These are phyloP conservation scores for Pseudomassariella vexata DNA, from an alignment of 2,329 filamentous ascomycete genomes.

Conservation along the genomic window DNA sequence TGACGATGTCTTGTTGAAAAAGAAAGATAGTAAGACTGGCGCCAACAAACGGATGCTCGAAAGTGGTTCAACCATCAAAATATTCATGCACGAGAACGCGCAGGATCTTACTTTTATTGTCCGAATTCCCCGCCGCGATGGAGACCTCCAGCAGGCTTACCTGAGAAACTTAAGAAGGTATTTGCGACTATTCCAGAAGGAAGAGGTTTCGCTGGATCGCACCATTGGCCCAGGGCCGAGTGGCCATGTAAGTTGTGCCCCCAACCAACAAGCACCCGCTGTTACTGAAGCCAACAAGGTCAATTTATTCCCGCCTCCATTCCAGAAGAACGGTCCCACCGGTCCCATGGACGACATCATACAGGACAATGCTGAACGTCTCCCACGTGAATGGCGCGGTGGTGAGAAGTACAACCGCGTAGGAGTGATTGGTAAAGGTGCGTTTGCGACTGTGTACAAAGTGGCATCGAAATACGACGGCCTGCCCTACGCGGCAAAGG, in stretches of 20 bases:
- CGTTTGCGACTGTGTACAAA: constrained; percentile 91
- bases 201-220: constrained; percentile 28
- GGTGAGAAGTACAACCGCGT: constrained; percentile 80
- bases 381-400: constrained; percentile 70
- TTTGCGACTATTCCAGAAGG: constrained; percentile 36
- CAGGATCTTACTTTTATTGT: constrained; percentile 76
- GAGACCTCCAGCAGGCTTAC: constrained; percentile 59
- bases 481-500: constrained; percentile 81
- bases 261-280: not conserved
- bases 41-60: constrained; percentile 56
- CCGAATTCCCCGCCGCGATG: constrained; percentile 72
- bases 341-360: constrained; percentile 13
- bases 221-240: constrained; percentile 41
- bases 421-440: constrained; percentile 79
- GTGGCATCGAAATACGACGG: constrained; percentile 83
- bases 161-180: constrained; percentile 64
- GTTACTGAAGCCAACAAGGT: constrained; percentile 18
- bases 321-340: constrained; percentile 9
- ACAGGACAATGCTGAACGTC: constrained; percentile 27
- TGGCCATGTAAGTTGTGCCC: constrained; percentile 35
- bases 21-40: constrained; percentile 27
- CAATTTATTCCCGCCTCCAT: constrained; percentile 19
- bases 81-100: constrained; percentile 48
- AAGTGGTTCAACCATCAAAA: constrained; percentile 67
- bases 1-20: constrained; percentile 63